These are phyloP conservation scores for Pecoramyces ruminantium DNA, from an alignment of 192 early-diverging fungal genomes.

Conservation along the genomic window DNA sequence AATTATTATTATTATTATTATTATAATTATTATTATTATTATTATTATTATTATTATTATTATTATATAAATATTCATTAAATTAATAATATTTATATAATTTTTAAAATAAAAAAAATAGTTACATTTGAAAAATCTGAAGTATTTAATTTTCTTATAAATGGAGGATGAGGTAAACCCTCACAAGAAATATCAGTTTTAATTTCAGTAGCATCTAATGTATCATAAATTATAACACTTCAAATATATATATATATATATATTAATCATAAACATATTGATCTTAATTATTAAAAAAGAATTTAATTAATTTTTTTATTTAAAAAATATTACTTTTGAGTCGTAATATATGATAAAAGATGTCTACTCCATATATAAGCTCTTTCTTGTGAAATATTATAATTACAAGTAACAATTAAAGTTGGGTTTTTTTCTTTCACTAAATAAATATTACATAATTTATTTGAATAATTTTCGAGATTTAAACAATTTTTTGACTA, in stretches of 20 bases:
- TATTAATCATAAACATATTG: no score
- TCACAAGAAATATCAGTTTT: background rate
- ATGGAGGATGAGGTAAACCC: background rate
- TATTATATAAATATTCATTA: no score
- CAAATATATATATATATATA: no score
- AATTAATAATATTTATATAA: no score
- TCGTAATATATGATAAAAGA: background rate
- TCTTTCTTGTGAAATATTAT: background rate
- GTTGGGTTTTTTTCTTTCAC: background rate
- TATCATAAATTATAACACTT: background rate
- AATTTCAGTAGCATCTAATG: background rate
- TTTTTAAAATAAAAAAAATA: background rate
- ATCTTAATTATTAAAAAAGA: no score
- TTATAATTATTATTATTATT: no score
- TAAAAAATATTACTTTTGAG: background rate
- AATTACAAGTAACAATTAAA: background rate
- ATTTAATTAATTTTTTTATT: no score
- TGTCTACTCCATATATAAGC: background rate
- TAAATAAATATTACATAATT: background rate
- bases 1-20: no score
- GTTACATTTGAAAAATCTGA: background rate
- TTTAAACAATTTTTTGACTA: background rate
- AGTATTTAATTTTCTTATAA: background rate
- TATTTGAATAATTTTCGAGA: background rate
- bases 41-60: no score